A percentile compares a stretch with the other conserved stretches of the same genome.
Evolutionary conservation across 176 grass and related monocot species (phyloP).

Genomic region (Guadua angustifolia): DNA sequence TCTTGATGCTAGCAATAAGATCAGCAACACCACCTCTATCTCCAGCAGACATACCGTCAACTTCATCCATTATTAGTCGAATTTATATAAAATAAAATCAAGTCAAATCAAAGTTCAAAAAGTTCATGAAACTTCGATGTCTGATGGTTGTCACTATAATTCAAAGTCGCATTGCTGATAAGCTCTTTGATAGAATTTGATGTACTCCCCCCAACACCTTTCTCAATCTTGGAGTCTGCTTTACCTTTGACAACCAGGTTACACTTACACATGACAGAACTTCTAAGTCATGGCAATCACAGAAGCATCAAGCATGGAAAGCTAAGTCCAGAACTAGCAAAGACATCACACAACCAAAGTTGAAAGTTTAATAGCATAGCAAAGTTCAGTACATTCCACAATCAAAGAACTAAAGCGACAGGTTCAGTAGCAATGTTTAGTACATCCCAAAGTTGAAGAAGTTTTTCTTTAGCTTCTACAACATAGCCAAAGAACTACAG

Average conservation of each 20-base stretch:
- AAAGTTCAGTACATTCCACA: no score
- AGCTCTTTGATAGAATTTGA: slow-evolving; percentile 99
- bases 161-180: slow-evolving; percentile 79
- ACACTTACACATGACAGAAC: no score
- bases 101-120: slow-evolving; percentile 27
- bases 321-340: no score
- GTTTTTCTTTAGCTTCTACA: no score
- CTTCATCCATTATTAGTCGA: slow-evolving; percentile 91
- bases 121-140: slow-evolving; percentile 39
- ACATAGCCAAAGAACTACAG: no score
- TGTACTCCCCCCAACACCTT: slow-evolving; percentile 90
- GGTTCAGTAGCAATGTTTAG: no score
- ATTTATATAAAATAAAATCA: slow-evolving; percentile 37
- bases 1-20: slow-evolving; percentile 99
- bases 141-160: slow-evolving; percentile 66
- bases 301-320: no score
- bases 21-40: slow-evolving; percentile 99
- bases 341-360: no score
- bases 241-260: slow-evolving; percentile 90
- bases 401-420: no score
- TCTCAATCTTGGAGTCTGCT: slow-evolving; percentile 94
- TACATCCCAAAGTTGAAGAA: no score
- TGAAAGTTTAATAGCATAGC: no score
- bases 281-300: no score
- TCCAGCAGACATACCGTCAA: slow-evolving; percentile 99